Percentiles rank a stretch among this genome's conserved stretches.
Evolutionary conservation across 352 stramenopile genomes (phyloP).

Genomic region (Pythium chondricola): DNA sequence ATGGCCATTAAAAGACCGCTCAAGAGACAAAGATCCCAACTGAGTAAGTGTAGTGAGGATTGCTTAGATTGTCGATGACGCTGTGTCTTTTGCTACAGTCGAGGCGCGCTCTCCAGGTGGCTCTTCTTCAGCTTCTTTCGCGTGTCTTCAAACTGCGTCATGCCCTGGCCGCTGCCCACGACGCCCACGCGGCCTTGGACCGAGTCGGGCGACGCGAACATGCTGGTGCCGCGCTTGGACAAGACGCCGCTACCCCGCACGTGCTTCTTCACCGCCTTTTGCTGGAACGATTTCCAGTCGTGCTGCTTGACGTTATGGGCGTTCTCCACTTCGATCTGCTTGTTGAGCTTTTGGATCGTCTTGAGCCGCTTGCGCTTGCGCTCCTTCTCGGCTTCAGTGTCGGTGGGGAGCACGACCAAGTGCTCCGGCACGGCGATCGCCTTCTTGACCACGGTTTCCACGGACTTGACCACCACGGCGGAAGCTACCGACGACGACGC

Average conservation of each 20-base stretch:
- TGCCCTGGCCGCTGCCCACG: slow-evolving; percentile 80
- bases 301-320: slow-evolving; percentile 80
- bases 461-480: slow-evolving; percentile 14
- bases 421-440: slow-evolving; percentile 84
- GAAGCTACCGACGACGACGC: slow-evolving; percentile 1
- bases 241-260: slow-evolving; percentile 68
- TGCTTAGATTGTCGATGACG: too few relatives aligned
- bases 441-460: slow-evolving; percentile 42
- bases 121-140: slow-evolving; percentile 66
- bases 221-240: slow-evolving; percentile 77
- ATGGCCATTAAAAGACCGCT: too few relatives aligned
- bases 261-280: slow-evolving; percentile 69
- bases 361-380: slow-evolving; percentile 79
- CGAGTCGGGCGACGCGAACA: slow-evolving; percentile 85
- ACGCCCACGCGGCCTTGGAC: slow-evolving; percentile 83
- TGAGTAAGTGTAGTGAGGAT: too few relatives aligned
- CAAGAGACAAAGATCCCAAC: too few relatives aligned
- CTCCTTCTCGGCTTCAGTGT: slow-evolving; percentile 81
- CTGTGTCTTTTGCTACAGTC: slow-evolving; percentile 6
- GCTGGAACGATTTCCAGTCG: slow-evolving; percentile 83
- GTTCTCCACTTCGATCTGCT: slow-evolving; percentile 82
- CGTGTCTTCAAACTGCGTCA: slow-evolving; percentile 73
- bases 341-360: slow-evolving; percentile 84
- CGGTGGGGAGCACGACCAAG: slow-evolving; percentile 72
- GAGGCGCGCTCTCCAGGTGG: slow-evolving; percentile 9